Evolutionary conservation across 2,329 filamentous ascomycete species (phyloP), one percentile per base, ranked within the genome.

Genomic region (Fusarium virguliforme): DNA sequence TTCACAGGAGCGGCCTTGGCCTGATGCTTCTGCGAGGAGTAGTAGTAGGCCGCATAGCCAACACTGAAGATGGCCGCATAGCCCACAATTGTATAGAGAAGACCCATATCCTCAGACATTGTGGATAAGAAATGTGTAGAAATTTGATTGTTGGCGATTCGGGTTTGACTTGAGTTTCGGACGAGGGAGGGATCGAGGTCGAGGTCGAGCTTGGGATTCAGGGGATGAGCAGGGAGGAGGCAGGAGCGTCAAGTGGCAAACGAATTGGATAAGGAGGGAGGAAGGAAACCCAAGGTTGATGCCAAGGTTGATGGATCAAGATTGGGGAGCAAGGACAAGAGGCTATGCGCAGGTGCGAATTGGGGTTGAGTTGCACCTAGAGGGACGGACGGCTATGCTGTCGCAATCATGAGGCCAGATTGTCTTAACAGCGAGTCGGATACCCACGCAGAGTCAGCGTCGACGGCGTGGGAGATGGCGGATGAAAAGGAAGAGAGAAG

Each of bases 1-100:
- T 81, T 82, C 40, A 75, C 54, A 46, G 76, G 68, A 7, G 74
- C 64, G 28, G 75, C 68, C 30, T 67, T 66, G 37, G 76, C 70
- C 65, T 79, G 79, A 60, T 74, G 72, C 68, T 79, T 78, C 63
- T 77, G 74, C 28, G 78, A 81, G n/a, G 81, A 80, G 13, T 81
- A 60, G 6, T 78, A 76, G 65, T 82, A 83, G 50, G 79, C 58
- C 50, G 75, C 70, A 66, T 80, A 81, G 65, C 80, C 80, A 43
- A 83, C 35, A 35, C 78, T 81, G 66, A 81, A 71, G 8, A 83
- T 64, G 54, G 81, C 66, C 68, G 77, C 79, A 64, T 83, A 83
- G 56, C 78, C 80, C 60, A 76, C 76, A 37, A 81, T 60, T 34
- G 81, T 83, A 70, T 81, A 82, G 34, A 82, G 54, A 50, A 79